phyloP scores from a whole-genome alignment of 2,329 filamentous ascomycete genomes.

The Sporothrix brunneoviolacea region DNA sequence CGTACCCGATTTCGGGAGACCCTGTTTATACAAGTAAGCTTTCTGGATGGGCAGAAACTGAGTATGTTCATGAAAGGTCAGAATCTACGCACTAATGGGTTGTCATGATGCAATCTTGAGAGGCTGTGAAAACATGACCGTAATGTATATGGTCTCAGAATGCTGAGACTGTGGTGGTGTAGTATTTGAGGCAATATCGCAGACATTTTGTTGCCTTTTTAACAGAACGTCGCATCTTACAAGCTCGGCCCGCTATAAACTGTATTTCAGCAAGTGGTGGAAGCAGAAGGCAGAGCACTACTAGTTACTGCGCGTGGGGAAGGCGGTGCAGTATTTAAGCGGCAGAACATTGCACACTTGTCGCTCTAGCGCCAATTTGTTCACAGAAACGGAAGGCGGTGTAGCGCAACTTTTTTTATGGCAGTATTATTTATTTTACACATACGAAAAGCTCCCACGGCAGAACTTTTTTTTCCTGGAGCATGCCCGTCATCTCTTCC shows the following conservation, averaged over 20 bases:
- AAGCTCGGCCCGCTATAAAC: too few species aligned
- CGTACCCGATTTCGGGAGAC: constrained; percentile 70
- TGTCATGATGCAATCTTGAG: constrained; percentile 64
- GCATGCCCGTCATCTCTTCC: background rate
- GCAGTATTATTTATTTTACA: constrained; percentile 9
- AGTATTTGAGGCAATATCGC: background rate
- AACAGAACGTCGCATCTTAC: too few species aligned
- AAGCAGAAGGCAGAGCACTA: background rate
- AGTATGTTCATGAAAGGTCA: background rate
- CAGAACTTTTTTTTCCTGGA: constrained; percentile 8
- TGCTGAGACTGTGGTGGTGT: constrained; percentile 15
- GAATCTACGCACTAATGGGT: constrained; percentile 61
- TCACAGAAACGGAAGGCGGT: constrained; percentile 14
- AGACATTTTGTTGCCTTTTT: constrained; percentile 6
- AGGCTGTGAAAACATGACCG: constrained; percentile 44
- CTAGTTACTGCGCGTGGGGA: background rate
- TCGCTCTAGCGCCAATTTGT: background rate
- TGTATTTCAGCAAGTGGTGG: too few species aligned
- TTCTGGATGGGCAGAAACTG: background rate
- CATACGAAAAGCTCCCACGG: constrained; percentile 1
- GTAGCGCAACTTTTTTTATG: constrained; percentile 16
- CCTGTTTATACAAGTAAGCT: constrained; percentile 44
- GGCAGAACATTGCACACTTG: constrained; percentile 15
- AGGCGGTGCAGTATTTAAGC: constrained; percentile 10
- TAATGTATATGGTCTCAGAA: constrained; percentile 13